Evolutionary conservation across 306 rosid species (phyloP).

Genomic region (Pterocarpus santalinus): DNA sequence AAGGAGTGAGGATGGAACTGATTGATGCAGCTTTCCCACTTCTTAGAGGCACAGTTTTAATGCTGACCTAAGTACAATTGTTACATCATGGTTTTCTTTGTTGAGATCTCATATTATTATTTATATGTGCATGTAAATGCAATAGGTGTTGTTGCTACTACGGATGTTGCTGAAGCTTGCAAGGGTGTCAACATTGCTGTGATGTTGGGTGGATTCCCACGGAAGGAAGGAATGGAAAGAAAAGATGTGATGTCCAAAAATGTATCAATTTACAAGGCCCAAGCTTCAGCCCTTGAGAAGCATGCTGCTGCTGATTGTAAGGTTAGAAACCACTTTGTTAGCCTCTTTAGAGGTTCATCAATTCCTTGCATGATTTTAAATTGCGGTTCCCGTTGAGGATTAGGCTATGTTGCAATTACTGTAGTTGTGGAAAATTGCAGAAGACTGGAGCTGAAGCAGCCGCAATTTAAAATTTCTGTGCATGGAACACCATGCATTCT

Average conservation of each 20-base stretch:
- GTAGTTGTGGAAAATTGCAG: no score
- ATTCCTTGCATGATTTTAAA: no score
- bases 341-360: background rate
- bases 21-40: conserved; percentile 80
- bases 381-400: no score
- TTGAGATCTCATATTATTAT: background rate
- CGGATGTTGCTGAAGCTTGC: conserved; percentile 76
- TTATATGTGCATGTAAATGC: conserved; percentile 14
- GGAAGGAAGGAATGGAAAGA: conserved; percentile 92
- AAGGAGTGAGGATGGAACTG: conserved; percentile 78
- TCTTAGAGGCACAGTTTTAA: conserved; percentile 52
- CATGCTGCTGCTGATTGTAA: conserved; percentile 76
- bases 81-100: background rate
- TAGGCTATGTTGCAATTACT: no score
- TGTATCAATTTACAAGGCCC: conserved; percentile 79
- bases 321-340: conserved; percentile 49
- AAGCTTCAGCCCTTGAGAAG: conserved; percentile 77
- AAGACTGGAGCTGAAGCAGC: no score
- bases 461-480: no score
- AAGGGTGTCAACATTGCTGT: conserved; percentile 69
- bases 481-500: background rate
- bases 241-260: conserved; percentile 79
- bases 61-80: background rate
- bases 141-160: conserved; percentile 76
- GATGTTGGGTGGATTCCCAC: conserved; percentile 78